Evolutionary conservation across 345 rosid genomes (phyloP), one percentile per base, ranked within the genome.

Genomic region (Balakata baccata): DNA sequence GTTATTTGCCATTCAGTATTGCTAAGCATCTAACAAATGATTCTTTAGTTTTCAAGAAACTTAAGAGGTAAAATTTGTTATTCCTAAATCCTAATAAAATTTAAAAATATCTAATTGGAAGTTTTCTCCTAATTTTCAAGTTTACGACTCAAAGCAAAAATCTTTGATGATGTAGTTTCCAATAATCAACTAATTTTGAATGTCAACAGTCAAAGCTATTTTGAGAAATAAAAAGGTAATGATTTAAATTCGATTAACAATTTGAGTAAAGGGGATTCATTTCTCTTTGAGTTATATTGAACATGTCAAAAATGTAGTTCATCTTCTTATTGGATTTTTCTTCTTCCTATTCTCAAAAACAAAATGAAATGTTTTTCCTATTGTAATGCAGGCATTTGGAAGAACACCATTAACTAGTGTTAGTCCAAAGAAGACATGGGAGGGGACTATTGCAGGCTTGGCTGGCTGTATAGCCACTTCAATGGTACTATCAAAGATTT

Each of bases 361-460:
- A 54, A 3, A 11, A 11, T 69, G 69, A 80, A 57, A 69, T 67
- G 12, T 47, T 78, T 65, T 72, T 70, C 52, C 41, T 54, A 45
- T 29, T 69, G 34, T 43, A 25, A 39, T 81, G 83, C 90, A 94
- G 98, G 87, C 89, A 76, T 88, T 90, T 84, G 97, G 98, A 45
- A 86, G 84, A 84, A 92, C 96, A 7, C 91, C 86, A 14, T 92
- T 94, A 71, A 90, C 90, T 59, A 88, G 77, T 78, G 83, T 92
- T 70, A 92, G 98, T 79, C 98, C 97, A 3, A 92, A 92, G 81
- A 92, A 92, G 86, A 92, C 98, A 64, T 92, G 98, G 98, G 98
- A 92, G 82, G 98, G 98, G 74, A 85, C 97, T 71, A 70, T 88
- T 64, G 78, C 80, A 18, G 98, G 97, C 54, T 80, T 94, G 80